These are phyloP conservation scores for Aeminium ludgeri DNA, from an alignment of 495 filamentous ascomycete genomes.

Conservation along the genomic window DNA sequence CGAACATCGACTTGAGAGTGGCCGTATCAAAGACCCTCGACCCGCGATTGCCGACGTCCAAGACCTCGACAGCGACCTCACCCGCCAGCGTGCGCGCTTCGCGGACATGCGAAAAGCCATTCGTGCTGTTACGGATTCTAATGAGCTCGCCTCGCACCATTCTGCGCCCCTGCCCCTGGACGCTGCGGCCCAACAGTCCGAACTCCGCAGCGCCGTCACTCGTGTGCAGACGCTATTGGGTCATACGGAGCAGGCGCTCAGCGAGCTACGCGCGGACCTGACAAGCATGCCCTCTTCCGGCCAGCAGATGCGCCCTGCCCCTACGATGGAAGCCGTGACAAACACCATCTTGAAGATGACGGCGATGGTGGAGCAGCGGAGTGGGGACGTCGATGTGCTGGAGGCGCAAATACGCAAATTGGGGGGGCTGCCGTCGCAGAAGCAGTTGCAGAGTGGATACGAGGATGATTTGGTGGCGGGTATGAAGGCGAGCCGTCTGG, in stretches of 20 bases:
- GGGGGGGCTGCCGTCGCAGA: conserved; percentile 23
- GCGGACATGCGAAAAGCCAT: conserved; percentile 59
- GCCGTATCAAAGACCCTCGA: conserved; percentile 45
- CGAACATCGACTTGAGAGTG: conserved; percentile 40
- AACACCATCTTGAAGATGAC: conserved; percentile 88
- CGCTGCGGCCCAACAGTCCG: conserved; percentile 62
- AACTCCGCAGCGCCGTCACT: conserved; percentile 54
- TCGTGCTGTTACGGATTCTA: conserved; percentile 42
- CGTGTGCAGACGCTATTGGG: conserved; percentile 54
- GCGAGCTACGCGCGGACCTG: conserved; percentile 63
- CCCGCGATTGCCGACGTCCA: conserved; percentile 44
- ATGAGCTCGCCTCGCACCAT: conserved; percentile 38
- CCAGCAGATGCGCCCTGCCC: conserved; percentile 26
- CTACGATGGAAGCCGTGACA: conserved; percentile 80
- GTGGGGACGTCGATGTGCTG: conserved; percentile 73
- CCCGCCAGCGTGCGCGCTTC: conserved; percentile 50
- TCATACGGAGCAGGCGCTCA: conserved; percentile 66
- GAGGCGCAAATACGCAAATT: conserved; percentile 69
- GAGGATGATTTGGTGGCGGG: conserved; percentile 13
- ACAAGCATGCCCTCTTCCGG: conserved; percentile 35
- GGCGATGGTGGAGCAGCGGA: conserved; percentile 71
- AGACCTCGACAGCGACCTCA: conserved; percentile 45
- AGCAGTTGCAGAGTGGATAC: conserved; percentile 5
- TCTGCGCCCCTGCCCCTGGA: conserved; percentile 65
- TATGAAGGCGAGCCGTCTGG: conserved; percentile 6